phyloP scores from a whole-genome alignment of 2,329 filamentous ascomycete genomes.

The Ascochyta rabiei region DNA sequence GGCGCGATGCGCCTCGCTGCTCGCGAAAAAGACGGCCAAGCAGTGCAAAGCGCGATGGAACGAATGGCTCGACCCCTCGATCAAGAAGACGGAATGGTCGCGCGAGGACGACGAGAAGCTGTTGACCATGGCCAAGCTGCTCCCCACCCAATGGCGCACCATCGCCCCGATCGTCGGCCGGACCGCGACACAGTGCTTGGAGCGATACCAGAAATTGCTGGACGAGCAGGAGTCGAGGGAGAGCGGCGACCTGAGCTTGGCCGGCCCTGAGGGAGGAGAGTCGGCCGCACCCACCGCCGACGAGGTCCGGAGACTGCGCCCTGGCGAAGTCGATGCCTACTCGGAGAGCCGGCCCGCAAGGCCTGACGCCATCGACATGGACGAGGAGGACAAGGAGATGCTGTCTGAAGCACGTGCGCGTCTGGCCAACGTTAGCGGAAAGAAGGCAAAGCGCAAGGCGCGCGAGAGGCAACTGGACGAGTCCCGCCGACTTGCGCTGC shows the following conservation, averaged over 20 bases:
- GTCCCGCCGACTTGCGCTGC: slow-evolving; percentile 82
- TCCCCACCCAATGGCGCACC: slow-evolving; percentile 99
- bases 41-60: slow-evolving; percentile 99
- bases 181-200: slow-evolving; percentile 95
- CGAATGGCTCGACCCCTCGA: slow-evolving; percentile 97
- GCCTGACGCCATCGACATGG: slow-evolving; percentile 95
- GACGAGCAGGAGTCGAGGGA: slow-evolving; percentile 95
- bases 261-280: slow-evolving; percentile 85
- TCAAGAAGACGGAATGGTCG: slow-evolving; percentile 99
- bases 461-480: slow-evolving; percentile 95
- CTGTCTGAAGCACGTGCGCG: slow-evolving; percentile 94
- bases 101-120: slow-evolving; percentile 98
- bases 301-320: slow-evolving; percentile 84
- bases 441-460: slow-evolving; percentile 98
- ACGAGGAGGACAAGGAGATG: slow-evolving; percentile 99
- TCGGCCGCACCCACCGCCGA: slow-evolving; percentile 87
- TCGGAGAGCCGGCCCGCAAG: slow-evolving; percentile 94
- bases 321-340: slow-evolving; percentile 95
- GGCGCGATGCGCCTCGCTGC: slow-evolving; percentile 95
- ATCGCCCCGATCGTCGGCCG: slow-evolving; percentile 96
- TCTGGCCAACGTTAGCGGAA: slow-evolving; percentile 96
- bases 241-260: slow-evolving; percentile 77
- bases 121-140: slow-evolving; percentile 93
- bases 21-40: slow-evolving; percentile 96
- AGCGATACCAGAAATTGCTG: slow-evolving; percentile 93